Conservation (phyloP, 441 rosid genomes). For the Brassica hybrid region DNA sequence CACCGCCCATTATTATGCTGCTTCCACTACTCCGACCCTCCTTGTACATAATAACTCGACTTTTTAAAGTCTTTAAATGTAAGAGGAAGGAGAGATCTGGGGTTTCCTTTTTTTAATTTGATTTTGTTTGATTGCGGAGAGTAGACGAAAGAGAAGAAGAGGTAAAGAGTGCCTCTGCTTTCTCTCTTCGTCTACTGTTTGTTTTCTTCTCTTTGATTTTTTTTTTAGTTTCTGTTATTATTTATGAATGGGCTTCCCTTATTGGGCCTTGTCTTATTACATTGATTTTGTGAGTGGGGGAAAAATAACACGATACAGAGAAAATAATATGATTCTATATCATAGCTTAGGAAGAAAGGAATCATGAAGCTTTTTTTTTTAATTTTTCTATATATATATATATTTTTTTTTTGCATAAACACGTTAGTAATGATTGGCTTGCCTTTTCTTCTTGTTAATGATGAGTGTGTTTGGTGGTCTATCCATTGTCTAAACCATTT, state of each 20-base stretch:
- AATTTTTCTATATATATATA: background rate
- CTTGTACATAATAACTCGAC: conserved; percentile 57
- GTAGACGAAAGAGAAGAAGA: conserved; percentile 20
- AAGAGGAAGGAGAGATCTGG: conserved; percentile 45
- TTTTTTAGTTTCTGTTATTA: background rate
- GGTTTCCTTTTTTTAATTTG: conserved; percentile 25
- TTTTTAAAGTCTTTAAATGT: background rate
- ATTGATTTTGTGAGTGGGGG: background rate
- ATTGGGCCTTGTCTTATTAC: conserved; percentile 7
- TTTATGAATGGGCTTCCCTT: background rate
- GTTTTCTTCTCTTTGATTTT: background rate
- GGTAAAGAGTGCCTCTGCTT: conserved; percentile 30
- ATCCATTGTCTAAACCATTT: conserved; percentile 19
- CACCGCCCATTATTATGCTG: conserved; percentile 46
- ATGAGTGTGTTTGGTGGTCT: conserved; percentile 36
- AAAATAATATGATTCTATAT: background rate
- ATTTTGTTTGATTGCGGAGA: conserved; percentile 15
- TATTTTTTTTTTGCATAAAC: conserved; percentile 10
- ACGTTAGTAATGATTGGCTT: conserved; percentile 28
- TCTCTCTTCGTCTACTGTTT: background rate
- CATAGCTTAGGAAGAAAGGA: conserved; percentile 37
- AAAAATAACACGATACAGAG: background rate
- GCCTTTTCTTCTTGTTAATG: conserved; percentile 29
- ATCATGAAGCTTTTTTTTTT: conserved; percentile 16
- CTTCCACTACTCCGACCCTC: conserved; percentile 62